Evolutionary conservation across 2,329 filamentous ascomycete species (phyloP).

Genomic region (Aspergillus uvarum): DNA sequence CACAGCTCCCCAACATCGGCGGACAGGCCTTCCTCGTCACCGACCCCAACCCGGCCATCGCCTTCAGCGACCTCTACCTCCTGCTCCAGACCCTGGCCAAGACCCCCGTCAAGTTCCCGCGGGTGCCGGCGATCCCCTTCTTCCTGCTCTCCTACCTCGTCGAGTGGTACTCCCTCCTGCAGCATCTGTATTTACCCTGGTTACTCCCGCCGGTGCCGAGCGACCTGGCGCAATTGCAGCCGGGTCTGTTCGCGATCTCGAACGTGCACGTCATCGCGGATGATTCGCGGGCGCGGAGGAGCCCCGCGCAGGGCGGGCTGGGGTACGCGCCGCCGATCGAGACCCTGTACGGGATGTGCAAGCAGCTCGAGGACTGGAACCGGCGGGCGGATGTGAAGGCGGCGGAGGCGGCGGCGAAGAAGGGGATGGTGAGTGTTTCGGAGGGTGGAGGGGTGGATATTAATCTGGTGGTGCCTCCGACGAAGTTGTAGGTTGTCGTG

Average conservation of each 20-base stretch:
- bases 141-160: conserved; percentile 32
- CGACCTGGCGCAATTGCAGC: conserved; percentile 33
- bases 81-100: conserved; percentile 30
- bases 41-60: conserved; percentile 49
- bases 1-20: conserved; percentile 32
- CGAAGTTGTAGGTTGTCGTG: conserved; percentile 12
- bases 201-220: conserved; percentile 26
- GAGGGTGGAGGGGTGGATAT: conserved; percentile 18
- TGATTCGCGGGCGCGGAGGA: conserved; percentile 28
- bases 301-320: conserved; percentile 30
- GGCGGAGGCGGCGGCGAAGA: conserved; percentile 12
- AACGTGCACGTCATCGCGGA: conserved; percentile 30
- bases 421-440: conserved; percentile 16
- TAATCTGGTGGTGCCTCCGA: conserved; percentile 18
- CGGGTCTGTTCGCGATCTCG: conserved; percentile 32
- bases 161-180: conserved; percentile 34
- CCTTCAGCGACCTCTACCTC: conserved; percentile 34
- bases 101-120: conserved; percentile 31
- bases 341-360: conserved; percentile 36
- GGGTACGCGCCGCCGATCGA: conserved; percentile 34
- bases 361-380: conserved; percentile 37
- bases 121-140: conserved; percentile 26
- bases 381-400: conserved; percentile 18
- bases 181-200: conserved; percentile 26
- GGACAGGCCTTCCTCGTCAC: conserved; percentile 54